These are phyloP conservation scores for Tetrahymena elliotti DNA, from an alignment of 73 alveolate genomes.

Conservation along the genomic window DNA sequence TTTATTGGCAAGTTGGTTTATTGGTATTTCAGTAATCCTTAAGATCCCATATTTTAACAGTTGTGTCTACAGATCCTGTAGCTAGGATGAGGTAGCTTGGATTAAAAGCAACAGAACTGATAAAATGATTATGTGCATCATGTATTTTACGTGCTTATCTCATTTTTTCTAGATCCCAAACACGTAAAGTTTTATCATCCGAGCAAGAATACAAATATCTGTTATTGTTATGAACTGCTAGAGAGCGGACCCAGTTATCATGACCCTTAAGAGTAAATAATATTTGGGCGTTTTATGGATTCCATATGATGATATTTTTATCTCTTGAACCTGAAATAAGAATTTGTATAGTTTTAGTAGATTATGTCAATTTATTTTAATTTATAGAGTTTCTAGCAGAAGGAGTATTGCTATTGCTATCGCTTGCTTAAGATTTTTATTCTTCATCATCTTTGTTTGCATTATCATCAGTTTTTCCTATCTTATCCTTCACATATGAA, in stretches of 20 bases:
- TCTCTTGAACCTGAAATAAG: slow-evolving; percentile 81
- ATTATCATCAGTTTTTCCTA: slow-evolving; percentile 29
- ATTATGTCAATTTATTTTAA: not conserved
- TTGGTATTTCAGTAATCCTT: not conserved
- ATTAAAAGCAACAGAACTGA: slow-evolving; percentile 22
- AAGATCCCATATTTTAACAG: slow-evolving; percentile 35
- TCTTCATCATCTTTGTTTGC: slow-evolving; percentile 5
- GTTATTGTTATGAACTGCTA: slow-evolving; percentile 70
- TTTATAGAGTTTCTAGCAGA: slow-evolving; percentile 15
- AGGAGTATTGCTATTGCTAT: not conserved
- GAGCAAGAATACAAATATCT: slow-evolving; percentile 20
- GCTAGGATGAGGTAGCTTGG: slow-evolving; percentile 26
- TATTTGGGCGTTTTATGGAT: slow-evolving; percentile 58
- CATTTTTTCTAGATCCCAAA: slow-evolving; percentile 24
- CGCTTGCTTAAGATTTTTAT: not conserved
- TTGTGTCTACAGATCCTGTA: slow-evolving; percentile 29
- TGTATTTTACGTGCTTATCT: slow-evolving; percentile 28
- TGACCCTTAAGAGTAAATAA: slow-evolving; percentile 74
- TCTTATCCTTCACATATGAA: slow-evolving; percentile 20
- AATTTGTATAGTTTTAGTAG: slow-evolving; percentile 46
- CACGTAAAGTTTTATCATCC: slow-evolving; percentile 85
- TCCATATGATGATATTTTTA: slow-evolving; percentile 78
- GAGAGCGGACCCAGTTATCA: slow-evolving; percentile 89
- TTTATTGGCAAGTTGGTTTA: too few species aligned
- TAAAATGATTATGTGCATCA: slow-evolving; percentile 40